Percentiles rank a stretch among this genome's conserved stretches.
These are phyloP conservation scores for Abelmoschus esculentus DNA, from an alignment of 345 rosid genomes.

Conservation along the genomic window DNA sequence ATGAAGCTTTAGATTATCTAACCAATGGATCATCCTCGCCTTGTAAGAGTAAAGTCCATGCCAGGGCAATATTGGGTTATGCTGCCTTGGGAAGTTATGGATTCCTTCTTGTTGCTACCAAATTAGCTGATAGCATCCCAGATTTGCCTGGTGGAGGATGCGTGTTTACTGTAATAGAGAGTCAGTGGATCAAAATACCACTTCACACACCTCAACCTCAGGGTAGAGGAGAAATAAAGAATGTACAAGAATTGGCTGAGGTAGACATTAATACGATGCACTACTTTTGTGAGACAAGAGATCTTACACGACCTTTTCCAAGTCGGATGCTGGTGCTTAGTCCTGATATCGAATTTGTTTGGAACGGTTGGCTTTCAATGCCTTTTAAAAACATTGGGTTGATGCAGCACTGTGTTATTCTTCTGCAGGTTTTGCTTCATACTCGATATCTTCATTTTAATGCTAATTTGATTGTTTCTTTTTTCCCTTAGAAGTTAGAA, in stretches of 20 bases:
- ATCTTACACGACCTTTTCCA: conserved; percentile 86
- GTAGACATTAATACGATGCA: conserved; percentile 92
- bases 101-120: conserved; percentile 82
- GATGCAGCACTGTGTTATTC: conserved; percentile 58
- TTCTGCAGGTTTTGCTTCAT: conserved; percentile 76
- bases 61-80: conserved; percentile 75
- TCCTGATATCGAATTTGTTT: conserved; percentile 91
- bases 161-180: conserved; percentile 70
- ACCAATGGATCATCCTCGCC: conserved; percentile 56
- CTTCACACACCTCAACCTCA: conserved; percentile 74
- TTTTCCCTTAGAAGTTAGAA: not conserved
- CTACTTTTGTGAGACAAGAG: conserved; percentile 83
- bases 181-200: conserved; percentile 78
- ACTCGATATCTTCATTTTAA: conserved; percentile 19
- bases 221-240: conserved; percentile 86
- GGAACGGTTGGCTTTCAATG: conserved; percentile 82
- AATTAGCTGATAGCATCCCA: conserved; percentile 58
- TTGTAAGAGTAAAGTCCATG: conserved; percentile 41
- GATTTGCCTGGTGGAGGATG: conserved; percentile 92
- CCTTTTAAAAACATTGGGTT: conserved; percentile 70
- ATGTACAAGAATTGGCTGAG: conserved; percentile 77
- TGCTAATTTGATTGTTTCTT: conserved; percentile 16
- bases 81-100: conserved; percentile 74
- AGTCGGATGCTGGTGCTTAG: conserved; percentile 58
- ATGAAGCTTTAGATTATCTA: conserved; percentile 68